Conservation (phyloP, 768 basidiomycete genomes). For the Mycena sanguinolenta region DNA sequence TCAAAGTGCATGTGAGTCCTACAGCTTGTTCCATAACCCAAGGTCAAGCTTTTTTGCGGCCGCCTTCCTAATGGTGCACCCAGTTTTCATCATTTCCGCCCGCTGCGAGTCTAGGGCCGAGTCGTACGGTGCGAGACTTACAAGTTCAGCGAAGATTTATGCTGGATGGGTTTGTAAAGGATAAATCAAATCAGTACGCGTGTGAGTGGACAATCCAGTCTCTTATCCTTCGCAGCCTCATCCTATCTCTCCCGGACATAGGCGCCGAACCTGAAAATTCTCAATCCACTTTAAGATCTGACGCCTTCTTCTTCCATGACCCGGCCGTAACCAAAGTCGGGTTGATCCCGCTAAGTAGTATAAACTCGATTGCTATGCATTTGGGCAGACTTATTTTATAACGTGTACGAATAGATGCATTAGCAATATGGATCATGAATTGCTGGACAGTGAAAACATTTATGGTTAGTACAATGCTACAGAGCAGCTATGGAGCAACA, state of each 20-base stretch:
- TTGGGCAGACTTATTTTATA: constrained; percentile 65
- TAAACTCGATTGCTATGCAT: constrained; percentile 86
- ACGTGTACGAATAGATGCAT: background rate
- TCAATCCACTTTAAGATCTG: constrained; percentile 94
- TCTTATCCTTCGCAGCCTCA: constrained; percentile 49
- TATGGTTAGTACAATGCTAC: background rate
- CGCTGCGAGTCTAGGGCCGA: no score
- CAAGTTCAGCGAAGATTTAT: constrained; percentile 95
- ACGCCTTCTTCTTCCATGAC: constrained; percentile 96
- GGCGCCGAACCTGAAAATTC: constrained; percentile 73
- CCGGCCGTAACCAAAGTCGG: constrained; percentile 97
- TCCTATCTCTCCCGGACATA: constrained; percentile 50
- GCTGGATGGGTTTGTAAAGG: constrained; percentile 94
- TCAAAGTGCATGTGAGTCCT: no score
- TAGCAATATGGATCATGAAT: background rate
- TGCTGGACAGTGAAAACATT: no score
- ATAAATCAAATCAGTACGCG: constrained; percentile 83
- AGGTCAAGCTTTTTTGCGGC: no score
- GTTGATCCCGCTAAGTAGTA: constrained; percentile 92
- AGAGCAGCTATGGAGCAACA: background rate
- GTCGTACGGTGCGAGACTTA: constrained; percentile 99
- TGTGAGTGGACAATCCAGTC: background rate
- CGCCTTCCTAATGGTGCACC: no score
- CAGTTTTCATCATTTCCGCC: no score
- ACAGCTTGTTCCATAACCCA: no score